These are phyloP conservation scores for Sporothrix pallida DNA, from an alignment of 2,329 filamentous ascomycete genomes.

Conservation along the genomic window DNA sequence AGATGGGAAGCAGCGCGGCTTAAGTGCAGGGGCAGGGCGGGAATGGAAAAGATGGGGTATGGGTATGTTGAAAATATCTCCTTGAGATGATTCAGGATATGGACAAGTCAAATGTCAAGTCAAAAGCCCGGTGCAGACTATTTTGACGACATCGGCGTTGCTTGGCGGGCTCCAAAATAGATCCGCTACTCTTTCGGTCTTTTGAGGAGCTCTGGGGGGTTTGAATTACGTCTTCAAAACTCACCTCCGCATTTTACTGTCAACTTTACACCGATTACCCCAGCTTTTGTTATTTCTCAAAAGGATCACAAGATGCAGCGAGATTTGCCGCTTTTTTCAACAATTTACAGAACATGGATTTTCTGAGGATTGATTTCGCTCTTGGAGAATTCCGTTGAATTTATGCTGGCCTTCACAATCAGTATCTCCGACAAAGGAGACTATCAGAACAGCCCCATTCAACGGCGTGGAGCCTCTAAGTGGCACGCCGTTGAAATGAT, in stretches of 20 bases:
- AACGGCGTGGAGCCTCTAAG: no score
- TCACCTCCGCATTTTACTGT: background rate
- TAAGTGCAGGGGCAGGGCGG: background rate
- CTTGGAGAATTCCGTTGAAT: no score
- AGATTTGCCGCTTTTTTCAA: background rate
- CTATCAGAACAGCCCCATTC: no score
- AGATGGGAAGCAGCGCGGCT: conserved; percentile 16
- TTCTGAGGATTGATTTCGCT: no score
- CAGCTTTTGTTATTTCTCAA: background rate
- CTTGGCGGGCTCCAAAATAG: conserved; percentile 13
- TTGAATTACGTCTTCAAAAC: conserved; percentile 14
- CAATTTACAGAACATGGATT: no score
- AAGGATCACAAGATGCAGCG: background rate
- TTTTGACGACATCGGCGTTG: background rate
- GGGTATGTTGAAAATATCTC: no score
- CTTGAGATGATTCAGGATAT: no score
- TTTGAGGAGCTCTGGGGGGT: background rate
- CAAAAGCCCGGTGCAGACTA: background rate
- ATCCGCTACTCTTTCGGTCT: background rate
- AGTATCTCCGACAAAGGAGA: conserved; percentile 8
- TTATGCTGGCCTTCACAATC: no score
- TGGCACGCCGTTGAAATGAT: no score
- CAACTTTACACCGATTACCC: background rate
- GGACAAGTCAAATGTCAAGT: no score
- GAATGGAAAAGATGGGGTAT: background rate